Conservation (phyloP, 108 stramenopile species). For the Stephanodiscus triporus region DNA sequence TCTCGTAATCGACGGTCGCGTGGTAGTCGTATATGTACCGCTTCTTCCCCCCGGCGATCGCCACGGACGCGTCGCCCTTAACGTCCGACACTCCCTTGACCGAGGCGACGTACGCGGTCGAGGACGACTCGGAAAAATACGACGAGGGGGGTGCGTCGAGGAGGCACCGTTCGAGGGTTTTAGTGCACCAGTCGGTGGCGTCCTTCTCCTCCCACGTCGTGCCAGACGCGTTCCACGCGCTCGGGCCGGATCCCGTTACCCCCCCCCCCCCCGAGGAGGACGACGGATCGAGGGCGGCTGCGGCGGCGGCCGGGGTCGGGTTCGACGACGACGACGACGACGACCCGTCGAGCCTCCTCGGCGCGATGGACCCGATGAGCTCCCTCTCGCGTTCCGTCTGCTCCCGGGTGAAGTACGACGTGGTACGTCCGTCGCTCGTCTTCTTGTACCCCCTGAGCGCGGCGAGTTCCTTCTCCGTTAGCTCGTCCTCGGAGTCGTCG, state of each 20-base stretch:
- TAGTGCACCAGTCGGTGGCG: slow-evolving; percentile 78
- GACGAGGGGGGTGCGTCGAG: slow-evolving; percentile 47
- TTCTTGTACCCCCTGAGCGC: slow-evolving; percentile 93
- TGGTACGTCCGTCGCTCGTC: slow-evolving; percentile 91
- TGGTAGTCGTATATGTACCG: slow-evolving; percentile 94
- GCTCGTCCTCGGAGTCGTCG: slow-evolving; percentile 64
- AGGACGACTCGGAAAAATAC: slow-evolving; percentile 4
- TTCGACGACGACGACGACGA: slow-evolving; percentile 5
- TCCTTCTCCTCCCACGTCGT: slow-evolving; percentile 96
- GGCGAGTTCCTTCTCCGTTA: slow-evolving; percentile 72
- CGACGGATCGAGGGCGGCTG: not conserved
- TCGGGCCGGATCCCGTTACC: not conserved
- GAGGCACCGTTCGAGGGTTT: slow-evolving; percentile 53
- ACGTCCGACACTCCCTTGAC: slow-evolving; percentile 68
- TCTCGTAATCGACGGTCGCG: slow-evolving; percentile 66
- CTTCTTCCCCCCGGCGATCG: slow-evolving; percentile 91
- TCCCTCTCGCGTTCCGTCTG: slow-evolving; percentile 87
- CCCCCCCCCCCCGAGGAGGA: slow-evolving; percentile 35
- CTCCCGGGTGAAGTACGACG: slow-evolving; percentile 94
- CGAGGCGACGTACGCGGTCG: slow-evolving; percentile 25
- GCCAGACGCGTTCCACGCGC: slow-evolving; percentile 92
- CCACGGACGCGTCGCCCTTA: slow-evolving; percentile 94
- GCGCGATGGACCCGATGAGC: slow-evolving; percentile 89
- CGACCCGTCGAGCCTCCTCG: slow-evolving; percentile 71
- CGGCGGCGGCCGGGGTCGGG: slow-evolving; percentile 4